phyloP scores from a whole-genome alignment of 352 stramenopile species.

The Pythium dissotocum region DNA sequence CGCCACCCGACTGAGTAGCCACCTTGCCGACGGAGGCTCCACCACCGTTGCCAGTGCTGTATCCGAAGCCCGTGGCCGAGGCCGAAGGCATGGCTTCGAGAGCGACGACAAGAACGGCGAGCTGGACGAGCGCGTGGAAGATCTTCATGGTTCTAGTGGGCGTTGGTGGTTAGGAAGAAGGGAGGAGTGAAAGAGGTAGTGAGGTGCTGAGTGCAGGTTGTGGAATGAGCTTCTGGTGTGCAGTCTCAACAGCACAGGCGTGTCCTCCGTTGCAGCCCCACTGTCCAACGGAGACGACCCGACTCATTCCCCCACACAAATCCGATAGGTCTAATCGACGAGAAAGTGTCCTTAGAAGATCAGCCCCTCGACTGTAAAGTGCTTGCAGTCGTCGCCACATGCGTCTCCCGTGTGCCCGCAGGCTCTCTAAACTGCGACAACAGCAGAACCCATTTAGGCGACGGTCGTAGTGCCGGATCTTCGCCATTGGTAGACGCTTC shows the following conservation, averaged over 20 bases:
- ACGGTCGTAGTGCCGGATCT: no score
- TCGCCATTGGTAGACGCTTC: neutral
- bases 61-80: slow-evolving; percentile 3
- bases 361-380: neutral
- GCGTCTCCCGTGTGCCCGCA: no score
- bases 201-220: slow-evolving; percentile 4
- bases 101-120: slow-evolving; percentile 2
- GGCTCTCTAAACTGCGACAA: neutral
- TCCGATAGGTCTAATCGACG: no score
- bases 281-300: neutral
- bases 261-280: neutral
- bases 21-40: slow-evolving; percentile 4
- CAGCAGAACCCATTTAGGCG: no score
- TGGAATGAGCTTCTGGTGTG: neutral
- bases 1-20: neutral
- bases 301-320: no score
- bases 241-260: no score
- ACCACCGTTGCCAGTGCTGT: neutral
- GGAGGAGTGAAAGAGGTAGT: no score
- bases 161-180: no score
- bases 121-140: neutral
- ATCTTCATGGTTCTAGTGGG: slow-evolving; percentile 3
- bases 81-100: neutral
- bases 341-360: neutral
- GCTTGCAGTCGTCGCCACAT: neutral